Evolutionary conservation across 306 rosid species (phyloP), one percentile per base, ranked within the genome.

Genomic region (Delonix regia): DNA sequence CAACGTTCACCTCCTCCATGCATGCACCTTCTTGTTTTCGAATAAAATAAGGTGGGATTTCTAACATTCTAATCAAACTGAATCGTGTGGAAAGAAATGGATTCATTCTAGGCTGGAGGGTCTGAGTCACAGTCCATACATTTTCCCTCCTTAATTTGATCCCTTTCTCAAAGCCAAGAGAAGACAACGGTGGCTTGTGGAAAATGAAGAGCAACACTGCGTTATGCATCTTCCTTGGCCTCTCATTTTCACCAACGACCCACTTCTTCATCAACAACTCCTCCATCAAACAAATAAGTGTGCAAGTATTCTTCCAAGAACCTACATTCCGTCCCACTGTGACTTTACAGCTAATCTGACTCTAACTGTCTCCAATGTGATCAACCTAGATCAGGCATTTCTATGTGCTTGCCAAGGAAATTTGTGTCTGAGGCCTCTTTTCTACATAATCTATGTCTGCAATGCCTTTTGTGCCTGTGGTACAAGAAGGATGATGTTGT

Each of bases 271-370:
- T 30, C 4, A 1, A n/a, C n/a, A n/a, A n/a, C n/a, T n/a, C n/a
- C n/a, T n/a, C n/a, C n/a, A 86, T 69, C 79, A 85, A 68, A 82
- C 87, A 71, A 82, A 79, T 45, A 79, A 78, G 79, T 84, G 74
- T 79, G 79, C 86, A 45, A 89, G 88, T 74, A 82, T 93, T 73
- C 84, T 88, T 80, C 98, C 98, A 9, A 88, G 98, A 90, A 89
- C 98, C 70, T 91, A 90, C 83, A 90, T 94, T 39, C 86, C 91
- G 11, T 94, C 98, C 41, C 98, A 94, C 53, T 94, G 98, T 60
- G 97, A 94, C 86, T 91, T 90, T 74, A 94, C 97, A 38, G 98
- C 98, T 78, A 91, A 94, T 78, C 86, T 94, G 53, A 91, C 96
- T 77, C 90, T 91, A 80, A 91, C 91, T 10, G 89, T 94, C 83